A percentile compares a stretch with the other conserved stretches of the same genome.
Evolutionary conservation across 306 rosid genomes (phyloP).

Genomic region (Quercus rubra): DNA sequence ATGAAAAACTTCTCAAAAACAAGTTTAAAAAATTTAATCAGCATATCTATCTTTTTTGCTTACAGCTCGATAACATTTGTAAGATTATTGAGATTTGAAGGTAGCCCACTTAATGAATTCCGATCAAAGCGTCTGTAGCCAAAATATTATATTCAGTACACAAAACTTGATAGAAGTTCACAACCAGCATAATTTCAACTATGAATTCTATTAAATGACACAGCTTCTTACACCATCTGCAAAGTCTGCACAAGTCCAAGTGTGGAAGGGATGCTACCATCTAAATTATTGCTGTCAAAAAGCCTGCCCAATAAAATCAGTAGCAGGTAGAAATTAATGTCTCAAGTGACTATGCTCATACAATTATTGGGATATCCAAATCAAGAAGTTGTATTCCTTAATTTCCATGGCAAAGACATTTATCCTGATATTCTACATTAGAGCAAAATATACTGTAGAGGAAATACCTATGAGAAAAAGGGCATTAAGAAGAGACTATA

Average conservation of each 20-base stretch:
- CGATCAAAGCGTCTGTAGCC: conserved; percentile 53
- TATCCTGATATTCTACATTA: neutral
- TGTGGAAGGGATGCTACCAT: conserved; percentile 55
- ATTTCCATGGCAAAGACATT: neutral
- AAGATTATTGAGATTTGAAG: conserved; percentile 46
- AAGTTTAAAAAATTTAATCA: neutral
- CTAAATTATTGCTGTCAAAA: conserved; percentile 45
- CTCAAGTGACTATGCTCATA: neutral
- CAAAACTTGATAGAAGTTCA: neutral
- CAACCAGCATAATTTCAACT: neutral
- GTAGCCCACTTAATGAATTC: conserved; percentile 45
- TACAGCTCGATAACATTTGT: conserved; percentile 36
- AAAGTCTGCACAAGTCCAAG: conserved; percentile 50
- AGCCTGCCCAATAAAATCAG: conserved; percentile 44
- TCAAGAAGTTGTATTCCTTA: neutral
- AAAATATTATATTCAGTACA: conserved; percentile 9
- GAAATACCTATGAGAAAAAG: neutral
- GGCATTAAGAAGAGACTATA: neutral
- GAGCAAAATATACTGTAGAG: neutral
- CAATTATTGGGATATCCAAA: neutral
- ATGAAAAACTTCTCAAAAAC: neutral
- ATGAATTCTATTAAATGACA: neutral
- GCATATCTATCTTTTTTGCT: conserved; percentile 24
- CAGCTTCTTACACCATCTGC: conserved; percentile 60
- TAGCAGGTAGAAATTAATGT: neutral